Percentiles rank a stretch among this genome's conserved stretches.
phyloP scores from a whole-genome alignment of 257 asterid species.

The Agastache rugosa region DNA sequence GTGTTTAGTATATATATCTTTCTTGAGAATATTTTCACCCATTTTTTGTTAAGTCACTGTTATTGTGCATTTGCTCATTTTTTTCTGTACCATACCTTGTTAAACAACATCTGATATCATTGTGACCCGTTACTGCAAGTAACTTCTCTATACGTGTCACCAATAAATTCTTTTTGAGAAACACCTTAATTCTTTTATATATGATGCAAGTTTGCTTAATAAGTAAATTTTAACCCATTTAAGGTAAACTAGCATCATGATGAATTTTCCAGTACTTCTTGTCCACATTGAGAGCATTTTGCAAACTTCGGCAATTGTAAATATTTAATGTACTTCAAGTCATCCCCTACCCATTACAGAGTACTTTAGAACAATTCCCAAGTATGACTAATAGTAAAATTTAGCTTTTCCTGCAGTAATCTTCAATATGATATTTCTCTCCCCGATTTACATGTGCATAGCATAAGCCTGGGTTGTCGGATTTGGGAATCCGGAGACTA shows the following conservation, averaged over 20 bases:
- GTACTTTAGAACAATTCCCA: neutral
- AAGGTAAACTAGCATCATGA: conserved; percentile 25
- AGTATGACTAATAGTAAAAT: neutral
- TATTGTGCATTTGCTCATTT: conserved; percentile 14
- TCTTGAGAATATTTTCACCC: conserved; percentile 6
- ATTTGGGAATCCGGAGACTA: neutral
- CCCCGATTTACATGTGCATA: conserved; percentile 16
- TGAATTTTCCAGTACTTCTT: neutral
- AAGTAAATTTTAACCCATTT: neutral
- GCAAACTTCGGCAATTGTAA: conserved; percentile 4
- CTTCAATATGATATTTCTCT: neutral
- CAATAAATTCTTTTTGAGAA: neutral
- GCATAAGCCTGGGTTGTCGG: conserved; percentile 4
- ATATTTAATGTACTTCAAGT: neutral
- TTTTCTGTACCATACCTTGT: conserved; percentile 9
- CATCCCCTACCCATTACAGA: neutral
- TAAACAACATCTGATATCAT: neutral
- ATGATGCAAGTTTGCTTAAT: conserved; percentile 20
- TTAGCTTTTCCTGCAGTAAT: neutral
- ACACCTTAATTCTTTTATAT: neutral
- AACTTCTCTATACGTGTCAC: neutral
- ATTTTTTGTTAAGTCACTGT: conserved; percentile 7
- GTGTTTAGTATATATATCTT: conserved; percentile 8
- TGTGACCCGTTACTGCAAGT: conserved; percentile 2
- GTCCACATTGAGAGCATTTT: conserved; percentile 11